Conservation (phyloP, 441 rosid genomes). For the Theobroma grandiflorum region DNA sequence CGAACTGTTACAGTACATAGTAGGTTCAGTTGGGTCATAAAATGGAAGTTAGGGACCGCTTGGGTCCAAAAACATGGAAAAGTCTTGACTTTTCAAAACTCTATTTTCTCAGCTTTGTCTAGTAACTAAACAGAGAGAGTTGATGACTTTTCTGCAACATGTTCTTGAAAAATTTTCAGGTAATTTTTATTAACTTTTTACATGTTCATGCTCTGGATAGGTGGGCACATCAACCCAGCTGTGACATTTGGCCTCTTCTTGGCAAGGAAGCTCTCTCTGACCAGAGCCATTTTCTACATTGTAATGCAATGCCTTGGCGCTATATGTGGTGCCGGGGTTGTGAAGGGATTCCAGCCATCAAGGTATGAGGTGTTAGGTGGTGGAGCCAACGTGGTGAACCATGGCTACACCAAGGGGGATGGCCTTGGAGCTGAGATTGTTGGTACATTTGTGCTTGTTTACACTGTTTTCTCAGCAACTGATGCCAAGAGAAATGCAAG, state of each 20-base stretch:
- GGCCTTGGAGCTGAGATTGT: constrained; percentile 60
- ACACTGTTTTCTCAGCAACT: constrained; percentile 61
- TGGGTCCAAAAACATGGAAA: not conserved
- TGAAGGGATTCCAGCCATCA: constrained; percentile 49
- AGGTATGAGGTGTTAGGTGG: constrained; percentile 50
- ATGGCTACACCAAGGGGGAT: constrained; percentile 54
- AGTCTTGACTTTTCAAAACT: not conserved
- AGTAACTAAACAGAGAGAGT: not conserved
- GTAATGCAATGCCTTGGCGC: constrained; percentile 66
- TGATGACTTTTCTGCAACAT: not conserved
- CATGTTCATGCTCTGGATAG: constrained; percentile 30
- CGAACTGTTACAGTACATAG: too few relatives aligned
- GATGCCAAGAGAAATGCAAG: constrained; percentile 63
- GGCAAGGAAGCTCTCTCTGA: constrained; percentile 52
- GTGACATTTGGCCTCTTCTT: constrained; percentile 58
- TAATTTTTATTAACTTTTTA: not conserved
- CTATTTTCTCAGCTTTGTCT: not conserved
- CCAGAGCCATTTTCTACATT: constrained; percentile 54
- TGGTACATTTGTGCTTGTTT: constrained; percentile 60
- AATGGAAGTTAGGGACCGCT: not conserved
- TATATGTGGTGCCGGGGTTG: constrained; percentile 58
- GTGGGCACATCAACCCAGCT: constrained; percentile 64
- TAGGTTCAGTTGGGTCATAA: not conserved
- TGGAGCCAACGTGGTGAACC: constrained; percentile 51
- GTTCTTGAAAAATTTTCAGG: not conserved